These are phyloP conservation scores for Colletotrichum cereale DNA, from an alignment of 2,329 filamentous ascomycete species.

Conservation along the genomic window DNA sequence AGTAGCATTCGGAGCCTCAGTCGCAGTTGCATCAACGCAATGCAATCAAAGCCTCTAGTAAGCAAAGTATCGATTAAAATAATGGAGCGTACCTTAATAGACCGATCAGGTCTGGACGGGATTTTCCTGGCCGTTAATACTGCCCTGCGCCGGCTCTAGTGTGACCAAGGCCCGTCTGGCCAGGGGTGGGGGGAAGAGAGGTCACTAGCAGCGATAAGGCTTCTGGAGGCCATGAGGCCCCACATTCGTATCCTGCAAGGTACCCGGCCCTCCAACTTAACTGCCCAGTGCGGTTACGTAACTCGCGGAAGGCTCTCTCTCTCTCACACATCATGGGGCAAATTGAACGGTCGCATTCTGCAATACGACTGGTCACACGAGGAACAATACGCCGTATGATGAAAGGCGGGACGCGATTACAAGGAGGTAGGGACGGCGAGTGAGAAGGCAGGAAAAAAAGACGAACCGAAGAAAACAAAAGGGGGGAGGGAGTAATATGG, in stretches of 20 bases:
- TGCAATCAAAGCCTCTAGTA: background rate
- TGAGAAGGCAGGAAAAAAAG: background rate
- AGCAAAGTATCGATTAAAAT: background rate
- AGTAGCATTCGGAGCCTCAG: background rate
- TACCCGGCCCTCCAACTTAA: conserved; percentile 38
- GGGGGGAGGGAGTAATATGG: background rate
- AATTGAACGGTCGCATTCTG: background rate
- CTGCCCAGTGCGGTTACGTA: background rate
- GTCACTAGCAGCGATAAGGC: conserved; percentile 36
- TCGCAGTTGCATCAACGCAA: background rate
- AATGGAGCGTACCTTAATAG: conserved; percentile 8
- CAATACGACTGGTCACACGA: conserved; percentile 5
- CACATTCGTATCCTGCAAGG: conserved; percentile 33
- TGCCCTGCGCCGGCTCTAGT: background rate
- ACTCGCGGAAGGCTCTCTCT: background rate
- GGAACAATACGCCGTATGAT: background rate
- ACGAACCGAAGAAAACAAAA: background rate
- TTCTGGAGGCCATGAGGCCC: conserved; percentile 35
- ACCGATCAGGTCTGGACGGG: background rate
- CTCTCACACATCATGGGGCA: background rate
- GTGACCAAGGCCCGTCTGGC: conserved; percentile 10
- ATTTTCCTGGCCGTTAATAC: conserved; percentile 14
- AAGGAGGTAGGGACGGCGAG: background rate
- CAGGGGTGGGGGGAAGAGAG: conserved; percentile 30
- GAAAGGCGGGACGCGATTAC: background rate